Evolutionary conservation across 495 filamentous ascomycete genomes (phyloP), one percentile per base, ranked within the genome.

Genomic region (Neurospora sp.): DNA sequence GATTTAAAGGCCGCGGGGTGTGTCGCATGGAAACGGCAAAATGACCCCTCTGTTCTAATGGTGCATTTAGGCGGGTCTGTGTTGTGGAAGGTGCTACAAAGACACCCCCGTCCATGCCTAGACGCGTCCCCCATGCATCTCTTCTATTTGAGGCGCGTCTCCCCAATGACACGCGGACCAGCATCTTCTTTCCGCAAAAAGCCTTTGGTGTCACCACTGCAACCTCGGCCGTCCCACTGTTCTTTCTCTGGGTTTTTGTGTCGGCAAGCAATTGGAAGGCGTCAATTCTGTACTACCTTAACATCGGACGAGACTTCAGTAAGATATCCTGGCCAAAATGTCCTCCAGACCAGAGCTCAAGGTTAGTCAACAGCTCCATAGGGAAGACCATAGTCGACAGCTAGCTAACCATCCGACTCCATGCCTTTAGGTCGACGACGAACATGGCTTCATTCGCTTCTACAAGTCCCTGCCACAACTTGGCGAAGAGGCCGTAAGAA

Each of bases 401-500:
- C 42, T 43, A n/a, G 73, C 76, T 79, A 39, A 79, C 66, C 3
- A 69, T 34, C 66, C 2, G 19, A 28, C 54, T 71, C 66, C 11
- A 42, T 4, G 37, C 43, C 13, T 31, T 45, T 74, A 96, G 93
- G 92, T 98, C 76, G 96, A 99, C 77, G 96, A 99, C 81, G 96
- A 99, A 86, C 89, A 89, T 78, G 92, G 94, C 74, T 98, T 99
- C 84, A 98, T 98, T 81, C 90, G 90, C 43, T 97, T 95, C 85
- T 99, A 94, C 86, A 93, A 93, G 73, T 90, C 88, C 39, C 88
- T 99, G 10, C 89, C 93, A 9, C 72, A 81, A 21, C 88, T 90
- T 70, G 86, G 88, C 78, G 87, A 86, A 11, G 93, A 95, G 74
- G 90, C 90, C 1, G 87, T 98, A 37, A 92, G 96, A 36, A 89